A percentile compares a stretch with the other conserved stretches of the same genome.
These are phyloP conservation scores for Alnus rubra DNA, from an alignment of 306 rosid species.

Conservation along the genomic window DNA sequence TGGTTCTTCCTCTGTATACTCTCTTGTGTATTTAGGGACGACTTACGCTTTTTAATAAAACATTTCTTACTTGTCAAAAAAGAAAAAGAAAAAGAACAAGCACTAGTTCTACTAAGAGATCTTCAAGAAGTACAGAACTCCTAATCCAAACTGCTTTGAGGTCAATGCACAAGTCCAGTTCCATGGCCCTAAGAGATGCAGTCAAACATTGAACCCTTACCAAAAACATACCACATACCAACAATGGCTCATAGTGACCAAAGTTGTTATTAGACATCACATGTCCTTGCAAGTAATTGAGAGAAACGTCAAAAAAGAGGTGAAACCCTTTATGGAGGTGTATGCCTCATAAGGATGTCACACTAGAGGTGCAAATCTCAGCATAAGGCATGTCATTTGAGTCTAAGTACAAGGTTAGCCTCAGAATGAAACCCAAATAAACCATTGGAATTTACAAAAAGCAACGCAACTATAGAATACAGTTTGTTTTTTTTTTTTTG, in stretches of 20 bases:
- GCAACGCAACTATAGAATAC: background rate
- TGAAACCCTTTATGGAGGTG: background rate
- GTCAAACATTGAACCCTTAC: background rate
- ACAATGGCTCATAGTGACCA: background rate
- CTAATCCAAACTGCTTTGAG: constrained; percentile 1
- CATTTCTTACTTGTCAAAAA: too few species aligned
- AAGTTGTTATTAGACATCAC: background rate
- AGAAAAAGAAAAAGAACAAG: background rate
- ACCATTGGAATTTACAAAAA: background rate
- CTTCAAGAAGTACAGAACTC: background rate
- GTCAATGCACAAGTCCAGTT: background rate
- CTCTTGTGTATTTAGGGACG: too few species aligned
- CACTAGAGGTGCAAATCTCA: background rate
- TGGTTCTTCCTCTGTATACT: too few species aligned
- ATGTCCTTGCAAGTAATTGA: background rate
- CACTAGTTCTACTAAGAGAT: background rate
- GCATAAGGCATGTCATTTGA: background rate
- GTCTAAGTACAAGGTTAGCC: background rate
- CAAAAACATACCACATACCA: background rate
- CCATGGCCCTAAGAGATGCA: too few species aligned
- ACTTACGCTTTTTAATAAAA: too few species aligned
- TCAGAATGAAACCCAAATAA: background rate
- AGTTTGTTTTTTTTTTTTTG: background rate
- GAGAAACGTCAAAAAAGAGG: background rate
- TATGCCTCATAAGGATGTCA: background rate